Base-by-base conservation (phyloP, 352 stramenopile genomes). In the Globisporangium emineosum region DNA sequence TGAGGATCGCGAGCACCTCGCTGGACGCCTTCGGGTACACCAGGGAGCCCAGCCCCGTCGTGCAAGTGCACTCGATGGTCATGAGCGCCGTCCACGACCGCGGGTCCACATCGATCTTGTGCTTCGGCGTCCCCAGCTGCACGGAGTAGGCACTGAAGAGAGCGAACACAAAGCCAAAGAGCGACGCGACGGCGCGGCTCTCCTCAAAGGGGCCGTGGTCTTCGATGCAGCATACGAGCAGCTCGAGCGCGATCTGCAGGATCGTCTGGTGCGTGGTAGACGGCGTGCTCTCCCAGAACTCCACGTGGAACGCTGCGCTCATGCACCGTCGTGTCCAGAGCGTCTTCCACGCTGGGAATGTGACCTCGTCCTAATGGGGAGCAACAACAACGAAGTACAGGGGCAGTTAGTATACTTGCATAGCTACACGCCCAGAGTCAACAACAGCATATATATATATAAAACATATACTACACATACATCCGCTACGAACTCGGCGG, bases 221-320 rank as follows among this genome's bases (percentile, higher is more conserved):
- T 51, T 78, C 67, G 29, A 87, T 68, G 50, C 69, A 79, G 35
- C 54, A 33, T 30, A 88, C 64, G n/a, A 88, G 57, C 21, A 69
- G 61, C 49, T 83, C 78, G 9, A 91, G 65, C 7, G 77, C 61
- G 54, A 77, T 71, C 47, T 90, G 81, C 43, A 91, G 65, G 19
- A 90, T 73, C 2, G 71, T 73, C 56, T 85, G 83, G 68, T 91
- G 83, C 4, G 66, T 83, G 21, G 65, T 67, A 0, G 77, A 76
- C 4, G 83, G 77, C 15, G 76, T 82, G 52, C 83, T 91, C 57
- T 90, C 76, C 72, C 79, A 88, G 61, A 90, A 91, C 68, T 91
- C 83, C n/a, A 90, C 79, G 55, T 89, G 83, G 67, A 89, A 88
- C 58, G 78, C 60, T 2, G 77, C 69, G 60, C 81, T 89, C 70